Evolutionary conservation across 495 filamentous ascomycete species (phyloP).

Genomic region (Hypoxylon trugodes): DNA sequence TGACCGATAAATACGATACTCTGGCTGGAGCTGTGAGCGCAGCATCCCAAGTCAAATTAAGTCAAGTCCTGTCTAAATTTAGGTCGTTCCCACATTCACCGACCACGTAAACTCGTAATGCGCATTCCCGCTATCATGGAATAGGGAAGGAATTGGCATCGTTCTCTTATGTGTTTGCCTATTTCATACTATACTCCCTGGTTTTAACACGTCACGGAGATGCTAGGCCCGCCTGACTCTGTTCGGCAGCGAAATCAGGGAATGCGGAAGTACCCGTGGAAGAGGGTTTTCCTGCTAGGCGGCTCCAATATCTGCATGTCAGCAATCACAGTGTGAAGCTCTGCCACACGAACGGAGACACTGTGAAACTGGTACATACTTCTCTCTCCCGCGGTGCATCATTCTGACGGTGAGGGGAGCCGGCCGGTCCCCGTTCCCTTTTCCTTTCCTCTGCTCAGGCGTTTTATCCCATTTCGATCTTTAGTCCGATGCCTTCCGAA

Average conservation of each 20-base stretch:
- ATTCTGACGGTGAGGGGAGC: slow-evolving; percentile 39
- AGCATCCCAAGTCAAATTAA: slow-evolving; percentile 8
- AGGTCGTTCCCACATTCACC: slow-evolving; percentile 23
- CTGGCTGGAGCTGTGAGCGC: slow-evolving; percentile 17
- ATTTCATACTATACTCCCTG: slow-evolving; percentile 23
- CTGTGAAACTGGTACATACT: slow-evolving; percentile 32
- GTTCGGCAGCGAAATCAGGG: slow-evolving; percentile 28
- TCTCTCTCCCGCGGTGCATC: slow-evolving; percentile 23
- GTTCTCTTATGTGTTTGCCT: slow-evolving; percentile 8
- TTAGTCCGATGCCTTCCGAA: slow-evolving; percentile 13
- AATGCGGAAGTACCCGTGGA: slow-evolving; percentile 16
- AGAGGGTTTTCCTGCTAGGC: slow-evolving; percentile 25
- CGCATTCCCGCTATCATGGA: neutral
- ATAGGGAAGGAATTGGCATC: neutral
- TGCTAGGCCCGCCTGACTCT: slow-evolving; percentile 29
- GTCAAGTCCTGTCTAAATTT: too few relatives aligned
- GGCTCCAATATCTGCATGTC: slow-evolving; percentile 42
- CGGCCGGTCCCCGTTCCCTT: slow-evolving; percentile 23
- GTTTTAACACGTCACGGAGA: slow-evolving; percentile 40
- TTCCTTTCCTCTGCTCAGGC: slow-evolving; percentile 25
- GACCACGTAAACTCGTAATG: slow-evolving; percentile 24
- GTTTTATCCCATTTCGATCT: slow-evolving; percentile 28
- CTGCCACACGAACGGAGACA: slow-evolving; percentile 28
- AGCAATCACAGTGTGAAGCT: slow-evolving; percentile 33
- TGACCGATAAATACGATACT: slow-evolving; percentile 25